Evolutionary conservation across 2,329 filamentous ascomycete genomes (phyloP).

Genomic region (Ascochyta lentis): DNA sequence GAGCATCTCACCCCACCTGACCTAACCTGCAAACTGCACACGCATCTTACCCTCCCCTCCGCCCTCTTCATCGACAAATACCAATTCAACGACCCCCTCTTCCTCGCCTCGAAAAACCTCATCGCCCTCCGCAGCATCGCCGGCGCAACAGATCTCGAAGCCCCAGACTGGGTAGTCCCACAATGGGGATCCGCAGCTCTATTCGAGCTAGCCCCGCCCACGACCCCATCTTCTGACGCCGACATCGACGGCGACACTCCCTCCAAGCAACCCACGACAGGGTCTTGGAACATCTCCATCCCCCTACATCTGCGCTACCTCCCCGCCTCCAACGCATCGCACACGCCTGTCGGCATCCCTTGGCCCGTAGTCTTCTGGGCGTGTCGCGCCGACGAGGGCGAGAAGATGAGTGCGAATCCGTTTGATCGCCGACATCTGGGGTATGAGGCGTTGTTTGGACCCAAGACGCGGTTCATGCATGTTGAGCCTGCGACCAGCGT

Average conservation of each 20-base stretch:
- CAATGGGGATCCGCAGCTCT: slow-evolving; percentile 82
- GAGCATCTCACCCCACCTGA: slow-evolving; percentile 55
- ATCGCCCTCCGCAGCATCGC: slow-evolving; percentile 70
- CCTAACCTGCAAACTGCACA: slow-evolving; percentile 71
- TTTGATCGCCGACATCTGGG: slow-evolving; percentile 88
- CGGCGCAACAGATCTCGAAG: slow-evolving; percentile 86
- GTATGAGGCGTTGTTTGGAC: slow-evolving; percentile 80
- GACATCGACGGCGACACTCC: background rate
- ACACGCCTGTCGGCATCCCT: slow-evolving; percentile 64
- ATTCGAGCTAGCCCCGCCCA: slow-evolving; percentile 71
- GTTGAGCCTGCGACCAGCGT: slow-evolving; percentile 40
- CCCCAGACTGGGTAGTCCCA: slow-evolving; percentile 78
- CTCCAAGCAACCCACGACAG: slow-evolving; percentile 9
- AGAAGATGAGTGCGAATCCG: slow-evolving; percentile 76
- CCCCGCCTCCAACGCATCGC: slow-evolving; percentile 46
- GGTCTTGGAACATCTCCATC: slow-evolving; percentile 70
- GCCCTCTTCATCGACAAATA: slow-evolving; percentile 86
- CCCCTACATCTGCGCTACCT: slow-evolving; percentile 89
- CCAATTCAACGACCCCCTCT: slow-evolving; percentile 77
- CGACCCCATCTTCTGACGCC: slow-evolving; percentile 16
- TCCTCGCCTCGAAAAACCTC: slow-evolving; percentile 82
- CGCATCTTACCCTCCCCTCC: slow-evolving; percentile 83
- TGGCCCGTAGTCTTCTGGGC: slow-evolving; percentile 92
- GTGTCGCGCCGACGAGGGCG: slow-evolving; percentile 70
- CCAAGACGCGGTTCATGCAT: slow-evolving; percentile 84